Conservation (phyloP, 305 asterid species). For the Solanum hybrid region DNA sequence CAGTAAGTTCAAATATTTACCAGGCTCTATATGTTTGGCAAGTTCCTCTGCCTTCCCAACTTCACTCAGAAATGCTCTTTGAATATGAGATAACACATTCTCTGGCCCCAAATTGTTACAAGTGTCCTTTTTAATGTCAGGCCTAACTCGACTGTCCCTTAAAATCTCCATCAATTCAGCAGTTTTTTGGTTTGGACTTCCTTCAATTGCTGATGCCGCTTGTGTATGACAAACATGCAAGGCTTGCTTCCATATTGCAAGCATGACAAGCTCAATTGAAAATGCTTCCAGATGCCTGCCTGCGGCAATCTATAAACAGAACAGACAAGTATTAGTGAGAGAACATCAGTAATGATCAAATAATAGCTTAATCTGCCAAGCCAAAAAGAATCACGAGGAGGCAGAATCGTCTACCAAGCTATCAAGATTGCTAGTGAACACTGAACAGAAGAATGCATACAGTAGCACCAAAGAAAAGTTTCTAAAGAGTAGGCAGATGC, state of each 20-base stretch:
- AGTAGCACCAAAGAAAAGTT: neutral
- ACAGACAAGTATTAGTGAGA: neutral
- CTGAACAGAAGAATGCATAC: neutral
- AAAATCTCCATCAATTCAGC: slow-evolving; percentile 22
- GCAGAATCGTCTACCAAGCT: neutral
- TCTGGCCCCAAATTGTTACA: slow-evolving; percentile 21
- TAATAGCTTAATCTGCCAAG: neutral
- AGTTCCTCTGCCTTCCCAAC: slow-evolving; percentile 75
- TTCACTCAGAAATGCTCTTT: slow-evolving; percentile 68
- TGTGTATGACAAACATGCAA: slow-evolving; percentile 57
- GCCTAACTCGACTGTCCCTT: slow-evolving; percentile 11
- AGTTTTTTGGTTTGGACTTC: slow-evolving; percentile 33
- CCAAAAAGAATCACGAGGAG: neutral
- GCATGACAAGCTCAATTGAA: slow-evolving; percentile 71
- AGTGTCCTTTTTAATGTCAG: slow-evolving; percentile 28
- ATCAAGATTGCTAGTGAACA: neutral
- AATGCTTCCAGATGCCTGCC: slow-evolving; percentile 71
- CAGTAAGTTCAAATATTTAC: slow-evolving; percentile 26
- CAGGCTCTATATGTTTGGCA: slow-evolving; percentile 58
- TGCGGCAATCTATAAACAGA: slow-evolving; percentile 32
- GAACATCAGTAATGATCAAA: neutral
- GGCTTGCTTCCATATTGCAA: slow-evolving; percentile 92
- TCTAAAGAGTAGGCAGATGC: neutral
- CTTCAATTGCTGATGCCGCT: slow-evolving; percentile 54
- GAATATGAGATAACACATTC: slow-evolving; percentile 40